A percentile compares a stretch with the other conserved stretches of the same genome.
These are phyloP conservation scores for Hypericum perforatum DNA, from an alignment of 345 rosid species.

Conservation along the genomic window DNA sequence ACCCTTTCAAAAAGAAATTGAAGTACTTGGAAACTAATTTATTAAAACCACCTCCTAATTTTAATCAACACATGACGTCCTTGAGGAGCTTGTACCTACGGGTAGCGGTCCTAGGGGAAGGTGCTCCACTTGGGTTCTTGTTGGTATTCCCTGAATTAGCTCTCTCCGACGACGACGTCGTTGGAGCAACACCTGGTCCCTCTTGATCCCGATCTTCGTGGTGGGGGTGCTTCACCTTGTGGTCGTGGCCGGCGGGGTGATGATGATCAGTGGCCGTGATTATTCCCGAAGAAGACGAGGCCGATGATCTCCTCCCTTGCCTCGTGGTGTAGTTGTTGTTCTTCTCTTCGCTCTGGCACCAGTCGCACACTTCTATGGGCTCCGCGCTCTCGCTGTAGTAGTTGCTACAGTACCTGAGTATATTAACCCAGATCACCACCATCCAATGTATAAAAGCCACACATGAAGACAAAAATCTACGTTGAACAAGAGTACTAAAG, in stretches of 20 bases:
- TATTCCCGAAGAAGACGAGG: no score
- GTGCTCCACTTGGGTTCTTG: constrained; percentile 39
- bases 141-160: not conserved
- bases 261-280: no score
- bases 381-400: constrained; percentile 57
- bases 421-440: constrained; percentile 6
- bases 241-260: constrained; percentile 16
- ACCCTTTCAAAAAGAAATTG: no score
- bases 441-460: no score
- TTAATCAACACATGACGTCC: constrained; percentile 76
- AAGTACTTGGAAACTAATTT: no score
- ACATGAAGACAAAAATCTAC: no score
- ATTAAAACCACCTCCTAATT: no score
- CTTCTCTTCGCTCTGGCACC: constrained; percentile 77
- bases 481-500: no score
- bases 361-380: constrained; percentile 66
- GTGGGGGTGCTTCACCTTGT: constrained; percentile 9
- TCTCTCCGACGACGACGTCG: constrained; percentile 37
- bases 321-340: constrained; percentile 34
- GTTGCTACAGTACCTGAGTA: constrained; percentile 81
- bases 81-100: constrained; percentile 99
- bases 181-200: constrained; percentile 43
- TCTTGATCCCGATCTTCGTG: not conserved
- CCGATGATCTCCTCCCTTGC: constrained; percentile 12
- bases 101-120: constrained; percentile 70